Conservation (phyloP, 2,329 filamentous ascomycete species). For the Trichoderma sp. region DNA sequence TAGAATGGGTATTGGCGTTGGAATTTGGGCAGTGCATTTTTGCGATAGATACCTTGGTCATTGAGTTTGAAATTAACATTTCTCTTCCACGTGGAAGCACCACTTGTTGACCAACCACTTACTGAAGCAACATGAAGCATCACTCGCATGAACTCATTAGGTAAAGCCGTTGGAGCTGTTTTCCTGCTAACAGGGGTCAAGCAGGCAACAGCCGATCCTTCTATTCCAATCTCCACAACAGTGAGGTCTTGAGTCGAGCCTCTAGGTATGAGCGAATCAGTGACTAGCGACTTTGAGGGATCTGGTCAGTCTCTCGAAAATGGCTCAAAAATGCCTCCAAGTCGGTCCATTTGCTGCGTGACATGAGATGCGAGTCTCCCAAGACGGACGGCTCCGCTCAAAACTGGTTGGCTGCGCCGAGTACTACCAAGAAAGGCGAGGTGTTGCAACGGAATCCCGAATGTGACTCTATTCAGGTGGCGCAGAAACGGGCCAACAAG, state of each 20-base stretch:
- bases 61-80: background rate
- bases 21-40: background rate
- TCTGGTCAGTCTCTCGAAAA: background rate
- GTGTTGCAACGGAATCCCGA: background rate
- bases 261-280: background rate
- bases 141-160: background rate
- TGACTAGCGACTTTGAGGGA: background rate
- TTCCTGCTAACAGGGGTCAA: background rate
- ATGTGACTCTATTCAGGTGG: background rate
- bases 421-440: background rate
- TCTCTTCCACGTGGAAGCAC: background rate
- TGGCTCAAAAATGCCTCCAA: constrained; percentile 1
- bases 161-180: background rate
- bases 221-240: background rate
- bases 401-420: background rate
- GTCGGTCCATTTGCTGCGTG: background rate
- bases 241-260: background rate
- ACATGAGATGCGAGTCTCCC: constrained; percentile 7
- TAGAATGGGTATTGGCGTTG: background rate
- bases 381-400: background rate
- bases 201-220: constrained; percentile 12
- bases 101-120: background rate
- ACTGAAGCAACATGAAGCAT: background rate
- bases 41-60: constrained; percentile 5
- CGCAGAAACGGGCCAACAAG: background rate